phyloP scores from a whole-genome alignment of 169 alveolate genomes.

The Plasmodium gaboni region DNA sequence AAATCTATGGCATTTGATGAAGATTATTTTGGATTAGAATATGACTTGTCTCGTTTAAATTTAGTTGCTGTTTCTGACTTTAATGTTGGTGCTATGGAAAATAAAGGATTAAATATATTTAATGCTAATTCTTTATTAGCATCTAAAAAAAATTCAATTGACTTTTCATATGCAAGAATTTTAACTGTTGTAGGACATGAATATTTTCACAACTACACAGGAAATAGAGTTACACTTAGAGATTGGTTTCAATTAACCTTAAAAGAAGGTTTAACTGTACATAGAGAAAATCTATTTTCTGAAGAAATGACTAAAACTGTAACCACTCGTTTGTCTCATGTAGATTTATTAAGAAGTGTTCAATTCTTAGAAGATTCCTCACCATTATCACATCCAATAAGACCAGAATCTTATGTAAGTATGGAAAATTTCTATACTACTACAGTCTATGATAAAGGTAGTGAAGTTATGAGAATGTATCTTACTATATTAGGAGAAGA shows the following conservation, averaged over 20 bases:
- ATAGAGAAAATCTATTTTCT: conserved; percentile 91
- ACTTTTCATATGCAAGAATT: conserved; percentile 89
- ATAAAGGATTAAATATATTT: conserved; percentile 93
- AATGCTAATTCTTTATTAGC: conserved; percentile 92
- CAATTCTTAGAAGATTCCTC: conserved; percentile 94
- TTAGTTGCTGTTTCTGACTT: conserved; percentile 92
- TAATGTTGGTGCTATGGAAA: conserved; percentile 96
- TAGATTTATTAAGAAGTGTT: conserved; percentile 84
- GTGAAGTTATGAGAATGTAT: conserved; percentile 96
- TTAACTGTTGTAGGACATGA: conserved; percentile 94
- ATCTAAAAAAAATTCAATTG: conserved; percentile 90
- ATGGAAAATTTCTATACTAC: conserved; percentile 95
- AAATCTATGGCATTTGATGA: conserved; percentile 95
- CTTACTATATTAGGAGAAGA: conserved; percentile 92
- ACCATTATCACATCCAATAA: conserved; percentile 95
- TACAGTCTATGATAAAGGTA: conserved; percentile 96
- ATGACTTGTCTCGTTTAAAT: conserved; percentile 92
- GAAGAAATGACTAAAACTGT: conserved; percentile 87
- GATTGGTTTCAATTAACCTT: conserved; percentile 95
- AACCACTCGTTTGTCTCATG: conserved; percentile 90
- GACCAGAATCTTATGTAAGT: conserved; percentile 93
- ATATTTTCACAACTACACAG: conserved; percentile 96
- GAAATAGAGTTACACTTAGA: conserved; percentile 94
- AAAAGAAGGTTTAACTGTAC: conserved; percentile 95
- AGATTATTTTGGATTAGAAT: conserved; percentile 92